Conservation (phyloP, 163 green algal genomes). For the Chloromonas sp. region DNA sequence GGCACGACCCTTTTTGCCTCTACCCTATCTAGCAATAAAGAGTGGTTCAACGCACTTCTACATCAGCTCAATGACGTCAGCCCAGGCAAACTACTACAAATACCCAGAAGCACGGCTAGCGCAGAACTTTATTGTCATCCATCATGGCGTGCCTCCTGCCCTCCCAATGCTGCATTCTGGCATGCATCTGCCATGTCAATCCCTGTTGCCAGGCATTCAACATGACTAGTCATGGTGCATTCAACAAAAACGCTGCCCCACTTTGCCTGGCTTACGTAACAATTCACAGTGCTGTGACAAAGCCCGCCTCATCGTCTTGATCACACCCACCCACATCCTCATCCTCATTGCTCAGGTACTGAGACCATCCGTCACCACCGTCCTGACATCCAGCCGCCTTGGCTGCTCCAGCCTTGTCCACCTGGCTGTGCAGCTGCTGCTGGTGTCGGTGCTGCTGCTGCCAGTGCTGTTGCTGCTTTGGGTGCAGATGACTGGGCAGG, state of each 20-base stretch:
- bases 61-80: too few relatives aligned
- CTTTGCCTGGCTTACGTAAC: background rate
- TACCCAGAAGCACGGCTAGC: too few relatives aligned
- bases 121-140: too few relatives aligned
- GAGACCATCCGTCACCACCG: background rate
- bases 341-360: background rate
- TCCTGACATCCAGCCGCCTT: slow-evolving; percentile 7
- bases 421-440: background rate
- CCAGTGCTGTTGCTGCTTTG: background rate
- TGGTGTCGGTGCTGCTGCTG: background rate
- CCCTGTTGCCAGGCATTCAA: too few relatives aligned
- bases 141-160: too few relatives aligned
- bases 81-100: too few relatives aligned
- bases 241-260: too few relatives aligned
- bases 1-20: too few relatives aligned
- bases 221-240: slow-evolving; percentile 34
- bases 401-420: background rate
- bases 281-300: background rate
- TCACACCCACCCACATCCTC: background rate
- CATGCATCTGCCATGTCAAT: too few relatives aligned
- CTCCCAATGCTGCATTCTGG: too few relatives aligned
- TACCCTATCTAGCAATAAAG: too few relatives aligned
- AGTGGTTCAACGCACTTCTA: too few relatives aligned
- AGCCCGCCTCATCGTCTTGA: background rate
- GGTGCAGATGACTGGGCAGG: background rate